Evolutionary conservation across 805 yeast genomes (phyloP).

Genomic region (Monosporozyma servazzii): DNA sequence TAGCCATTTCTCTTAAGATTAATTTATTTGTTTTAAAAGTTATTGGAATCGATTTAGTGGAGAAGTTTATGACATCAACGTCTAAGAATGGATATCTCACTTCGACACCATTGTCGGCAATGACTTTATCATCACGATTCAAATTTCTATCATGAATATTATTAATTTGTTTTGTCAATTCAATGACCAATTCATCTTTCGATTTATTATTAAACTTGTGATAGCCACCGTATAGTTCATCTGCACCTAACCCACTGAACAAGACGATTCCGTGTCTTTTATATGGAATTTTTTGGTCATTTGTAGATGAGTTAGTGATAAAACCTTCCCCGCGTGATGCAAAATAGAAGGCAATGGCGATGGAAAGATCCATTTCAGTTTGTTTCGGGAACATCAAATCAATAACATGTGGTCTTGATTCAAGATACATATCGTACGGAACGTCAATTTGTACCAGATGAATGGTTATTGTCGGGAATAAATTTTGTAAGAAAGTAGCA

Average conservation of each 20-base stretch:
- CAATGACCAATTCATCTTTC: conserved; percentile 40
- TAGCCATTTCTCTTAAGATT: conserved; percentile 56
- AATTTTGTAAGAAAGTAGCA: conserved; percentile 39
- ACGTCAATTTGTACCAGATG: conserved; percentile 63
- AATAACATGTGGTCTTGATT: conserved; percentile 42
- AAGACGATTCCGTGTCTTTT: conserved; percentile 56
- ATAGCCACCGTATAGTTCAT: conserved; percentile 93
- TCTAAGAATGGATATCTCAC: conserved; percentile 81
- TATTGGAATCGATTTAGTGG: conserved; percentile 41
- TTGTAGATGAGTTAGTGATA: conserved; percentile 4
- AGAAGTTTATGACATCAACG: conserved; percentile 44
- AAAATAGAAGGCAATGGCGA: conserved; percentile 90
- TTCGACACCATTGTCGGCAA: conserved; percentile 81
- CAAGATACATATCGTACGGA: conserved; percentile 54
- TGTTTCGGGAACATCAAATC: conserved; percentile 70
- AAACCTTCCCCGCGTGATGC: conserved; percentile 58
- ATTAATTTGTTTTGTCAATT: conserved; percentile 60
- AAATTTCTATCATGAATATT: conserved; percentile 72
- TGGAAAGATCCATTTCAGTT: conserved; percentile 93
- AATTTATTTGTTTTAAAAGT: conserved; percentile 42
- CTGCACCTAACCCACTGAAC: conserved; percentile 93
- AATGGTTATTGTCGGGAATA: conserved; percentile 36
- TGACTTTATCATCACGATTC: conserved; percentile 87
- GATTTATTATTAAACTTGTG: conserved; percentile 58
- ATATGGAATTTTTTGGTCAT: conserved; percentile 28